Conservation (phyloP, 257 asterid genomes). For the Striga asiatica region DNA sequence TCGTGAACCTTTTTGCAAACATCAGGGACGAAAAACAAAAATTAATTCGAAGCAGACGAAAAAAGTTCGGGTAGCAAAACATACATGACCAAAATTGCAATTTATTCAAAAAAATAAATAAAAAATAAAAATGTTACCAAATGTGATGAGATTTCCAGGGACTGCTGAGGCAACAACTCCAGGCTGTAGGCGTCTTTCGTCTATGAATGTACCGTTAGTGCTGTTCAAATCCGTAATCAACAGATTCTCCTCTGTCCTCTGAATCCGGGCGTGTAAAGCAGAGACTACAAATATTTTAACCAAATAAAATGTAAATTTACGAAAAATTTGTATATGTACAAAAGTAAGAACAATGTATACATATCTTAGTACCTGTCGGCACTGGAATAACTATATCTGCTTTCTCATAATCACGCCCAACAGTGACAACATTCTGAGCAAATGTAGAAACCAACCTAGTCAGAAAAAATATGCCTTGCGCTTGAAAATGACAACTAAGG, state of each 20-base stretch:
- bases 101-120: too few relatives aligned
- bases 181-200: slow-evolving; percentile 45
- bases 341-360: too few relatives aligned
- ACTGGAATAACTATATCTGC: slow-evolving; percentile 50
- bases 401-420: slow-evolving; percentile 46
- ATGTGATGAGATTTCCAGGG: slow-evolving; percentile 45
- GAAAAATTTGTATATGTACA: too few relatives aligned
- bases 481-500: neutral
- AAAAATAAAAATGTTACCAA: too few relatives aligned
- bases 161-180: slow-evolving; percentile 41
- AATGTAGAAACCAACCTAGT: neutral
- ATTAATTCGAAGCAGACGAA: too few relatives aligned
- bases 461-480: too few relatives aligned
- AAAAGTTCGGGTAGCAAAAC: too few relatives aligned
- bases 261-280: slow-evolving; percentile 45
- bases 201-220: slow-evolving; percentile 67
- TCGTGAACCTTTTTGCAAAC: too few relatives aligned
- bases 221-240: slow-evolving; percentile 57
- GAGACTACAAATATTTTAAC: slow-evolving; percentile 27
- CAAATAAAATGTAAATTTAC: neutral
- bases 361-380: slow-evolving; percentile 40
- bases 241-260: slow-evolving; percentile 37
- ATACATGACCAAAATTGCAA: too few relatives aligned
- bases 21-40: too few relatives aligned
- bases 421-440: slow-evolving; percentile 29